Conservation (phyloP, 1,284 basidiomycete species). For the Rhodotorula glutinis region DNA sequence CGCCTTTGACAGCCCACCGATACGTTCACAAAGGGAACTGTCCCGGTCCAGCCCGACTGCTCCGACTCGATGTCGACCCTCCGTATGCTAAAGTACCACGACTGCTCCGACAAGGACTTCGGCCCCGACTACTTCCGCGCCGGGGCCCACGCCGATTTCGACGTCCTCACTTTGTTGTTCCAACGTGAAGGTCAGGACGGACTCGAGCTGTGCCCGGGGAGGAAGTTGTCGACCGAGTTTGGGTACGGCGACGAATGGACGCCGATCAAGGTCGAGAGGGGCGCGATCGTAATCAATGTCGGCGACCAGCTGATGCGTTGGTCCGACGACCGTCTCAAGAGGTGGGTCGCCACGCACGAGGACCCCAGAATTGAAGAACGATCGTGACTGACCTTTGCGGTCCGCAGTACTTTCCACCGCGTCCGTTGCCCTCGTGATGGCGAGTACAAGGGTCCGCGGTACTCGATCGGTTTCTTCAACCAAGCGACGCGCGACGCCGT, state of each 20-base stretch:
- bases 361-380: too few species aligned
- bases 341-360: slow-evolving; percentile 3
- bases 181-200: slow-evolving; percentile 44
- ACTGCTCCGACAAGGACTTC: slow-evolving; percentile 40
- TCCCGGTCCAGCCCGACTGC: slow-evolving; percentile 25
- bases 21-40: slow-evolving; percentile 40
- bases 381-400: too few species aligned
- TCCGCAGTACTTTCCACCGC: slow-evolving; percentile 42
- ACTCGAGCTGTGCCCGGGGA: slow-evolving; percentile 44
- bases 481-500: slow-evolving; percentile 41
- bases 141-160: slow-evolving; percentile 44
- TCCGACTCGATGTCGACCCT: slow-evolving; percentile 43
- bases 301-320: slow-evolving; percentile 44
- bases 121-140: slow-evolving; percentile 41
- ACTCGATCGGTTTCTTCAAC: slow-evolving; percentile 46
- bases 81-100: slow-evolving; percentile 44
- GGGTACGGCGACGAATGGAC: slow-evolving; percentile 42
- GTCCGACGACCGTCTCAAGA: slow-evolving; percentile 44
- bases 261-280: slow-evolving; percentile 36
- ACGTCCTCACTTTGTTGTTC: slow-evolving; percentile 45
- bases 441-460: slow-evolving; percentile 39
- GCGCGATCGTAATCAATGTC: slow-evolving; percentile 45
- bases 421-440: slow-evolving; percentile 41
- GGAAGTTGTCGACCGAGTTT: slow-evolving; percentile 41
- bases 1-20: slow-evolving; percentile 26